Evolutionary conservation across 2,329 filamentous ascomycete species (phyloP), one percentile per base, ranked within the genome.

Genomic region (Scleromitrula shiraiana): DNA sequence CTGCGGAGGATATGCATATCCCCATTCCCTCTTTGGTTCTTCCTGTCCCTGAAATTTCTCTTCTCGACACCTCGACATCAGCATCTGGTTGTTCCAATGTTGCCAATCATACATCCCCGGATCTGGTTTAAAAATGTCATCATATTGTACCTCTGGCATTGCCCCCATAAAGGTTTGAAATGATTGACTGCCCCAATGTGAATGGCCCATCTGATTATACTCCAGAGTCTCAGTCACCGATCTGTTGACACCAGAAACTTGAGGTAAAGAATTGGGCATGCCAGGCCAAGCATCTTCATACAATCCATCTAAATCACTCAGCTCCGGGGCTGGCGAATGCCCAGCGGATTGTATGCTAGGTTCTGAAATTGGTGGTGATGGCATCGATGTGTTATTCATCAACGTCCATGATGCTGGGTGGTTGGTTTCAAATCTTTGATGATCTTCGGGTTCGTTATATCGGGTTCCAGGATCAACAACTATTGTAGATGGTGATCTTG

Each of bases 121-220:
- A 30, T 62, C 59, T 6, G 56, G 54, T 42, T 60, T 62, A 43
- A 63, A 62, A 12, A 62, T 59, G 46, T 64, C 62, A 23, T 63
- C 61, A 33, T 62, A 63, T 4, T 59, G 23, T 9, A 32, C 41
- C 35, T 63, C 59, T 7, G 55, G 52, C 53, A 60, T 59, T 9
- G 61, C 55, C 6, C 61, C 62, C 60, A 63, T 63, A 41, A 62
- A 62, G 7, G 61, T 61, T 46, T 63, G 59, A 47, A 63, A 64
- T 2, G 59, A 57, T 37, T 60, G 56, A 10, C 35, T 46, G 2
- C 57, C 56, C 61, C 60, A 63, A n/a, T 50, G 51, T 9, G 60
- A 54, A 39, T 53, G 58, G 2, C 55, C 51, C 14, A 58, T 54
- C n/a, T n/a, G n/a, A n/a, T 35, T 41, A 37, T 61, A 64, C 45